Conservation (phyloP, 1,139 yeast genomes). For the Candida glucosophila region DNA sequence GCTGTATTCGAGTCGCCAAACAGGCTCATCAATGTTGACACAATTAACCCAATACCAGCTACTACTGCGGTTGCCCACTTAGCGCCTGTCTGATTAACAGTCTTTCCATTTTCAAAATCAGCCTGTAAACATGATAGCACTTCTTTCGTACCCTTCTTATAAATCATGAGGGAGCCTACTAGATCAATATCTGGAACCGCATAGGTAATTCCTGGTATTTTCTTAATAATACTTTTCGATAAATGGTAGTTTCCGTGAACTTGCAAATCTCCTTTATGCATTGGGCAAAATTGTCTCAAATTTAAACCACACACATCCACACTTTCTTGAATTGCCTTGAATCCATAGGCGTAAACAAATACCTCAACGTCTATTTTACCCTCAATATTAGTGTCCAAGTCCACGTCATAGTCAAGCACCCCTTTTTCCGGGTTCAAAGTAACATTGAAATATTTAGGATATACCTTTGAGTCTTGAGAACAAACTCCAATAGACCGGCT, state of each 20-base stretch:
- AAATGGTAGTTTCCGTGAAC: constrained; percentile 59
- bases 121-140: constrained; percentile 63
- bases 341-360: constrained; percentile 70
- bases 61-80: constrained; percentile 80
- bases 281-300: constrained; percentile 77
- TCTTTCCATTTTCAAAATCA: constrained; percentile 60
- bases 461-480: constrained; percentile 56
- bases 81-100: constrained; percentile 67
- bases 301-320: constrained; percentile 52
- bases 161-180: constrained; percentile 45
- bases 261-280: constrained; percentile 62
- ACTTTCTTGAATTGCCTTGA: constrained; percentile 44
- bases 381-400: constrained; percentile 51
- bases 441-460: constrained; percentile 61
- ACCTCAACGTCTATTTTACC: constrained; percentile 52
- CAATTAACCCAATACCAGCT: constrained; percentile 68
- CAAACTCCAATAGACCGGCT: constrained; percentile 71
- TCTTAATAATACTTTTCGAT: constrained; percentile 29
- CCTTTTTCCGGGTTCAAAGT: constrained; percentile 58
- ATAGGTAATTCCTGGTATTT: constrained; percentile 66
- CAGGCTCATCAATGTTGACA: constrained; percentile 60
- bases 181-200: constrained; percentile 77
- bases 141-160: constrained; percentile 27
- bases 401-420: constrained; percentile 52
- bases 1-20: constrained; percentile 78